Evolutionary conservation across 2,329 filamentous ascomycete genomes (phyloP), one percentile per base, ranked within the genome.

Genomic region (Fusarium neocosmosporiellum): DNA sequence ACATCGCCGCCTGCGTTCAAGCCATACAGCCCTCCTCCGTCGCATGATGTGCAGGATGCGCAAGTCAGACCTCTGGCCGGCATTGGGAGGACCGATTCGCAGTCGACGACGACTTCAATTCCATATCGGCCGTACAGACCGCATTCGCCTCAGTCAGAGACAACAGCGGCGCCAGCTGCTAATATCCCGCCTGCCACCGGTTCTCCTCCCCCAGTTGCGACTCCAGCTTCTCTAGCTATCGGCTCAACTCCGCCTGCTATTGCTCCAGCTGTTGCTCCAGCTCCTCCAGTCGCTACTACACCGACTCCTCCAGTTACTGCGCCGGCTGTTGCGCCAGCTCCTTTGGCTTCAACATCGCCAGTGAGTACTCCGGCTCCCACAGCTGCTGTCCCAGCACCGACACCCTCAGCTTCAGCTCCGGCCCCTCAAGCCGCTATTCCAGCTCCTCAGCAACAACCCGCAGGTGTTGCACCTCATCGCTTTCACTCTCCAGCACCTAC

Each of bases 71-170:
- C 63, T 20, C 29, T 48, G 13, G 29, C 41, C 6, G 61, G 57
- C 16, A 59, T 67, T 39, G 66, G 65, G 37, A 73, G 67, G 37
- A 73, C 66, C 36, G 65, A 67, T 37, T 69, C 75, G 29, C 75
- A 76, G 34, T 74, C 75, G 24, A 74, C 74, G 7, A 71, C 68
- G 16, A 66, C 59, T 54, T 67, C 74, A 31, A 65, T 73, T 22
- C 64, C 78, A 33, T 82, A 81, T 54, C 75, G 76, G 39, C 80
- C 79, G 2, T 81, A 81, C 34, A 73, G 76, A 46, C 79, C 77
- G 9, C 67, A 73, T 20, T 73, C 75, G 16, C 65, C 72, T 43
- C 71, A 63, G 36, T 24, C 67, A 46, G 29, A 70, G 34, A 48
- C 58, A 57, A 34, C 66, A 27, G 27, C 59, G 57, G 41, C 33